Base-by-base conservation (phyloP, 305 asterid species). In the Fraxinus floribunda region DNA sequence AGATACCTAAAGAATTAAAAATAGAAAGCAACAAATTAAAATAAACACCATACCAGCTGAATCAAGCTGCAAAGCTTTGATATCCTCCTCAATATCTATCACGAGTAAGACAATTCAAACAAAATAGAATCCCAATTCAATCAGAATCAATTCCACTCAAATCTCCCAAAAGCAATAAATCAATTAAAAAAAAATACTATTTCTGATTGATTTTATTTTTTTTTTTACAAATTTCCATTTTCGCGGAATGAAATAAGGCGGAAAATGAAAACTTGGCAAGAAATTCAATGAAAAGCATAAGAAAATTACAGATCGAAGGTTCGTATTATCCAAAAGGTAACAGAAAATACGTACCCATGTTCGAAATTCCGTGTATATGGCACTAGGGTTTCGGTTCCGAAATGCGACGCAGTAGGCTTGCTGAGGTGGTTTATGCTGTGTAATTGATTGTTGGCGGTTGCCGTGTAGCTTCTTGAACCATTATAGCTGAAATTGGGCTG, bases 1-100 rank as follows among this genome's bases (percentile, higher is more conserved):
- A n/a, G 24, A 22, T 62, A 62, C 32, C 32, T 22, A 62, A 62
- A 62, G 24, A 62, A 62, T 7, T 22, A 22, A 62, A 8, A 20
- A 20, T 8, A 57, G 26, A 57, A 18, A 57, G 29, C 9, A 57
- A 57, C 7, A 18, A 57, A n/a, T 8, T 7, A 62, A 22, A 68
- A n/a, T 15, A 46, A 70, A 26, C 71, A 7, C n/a, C 38, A 5
- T 91, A 95, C 97, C 98, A 29, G 95, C 68, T 68, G 97, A 90
- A 89, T 93, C 99, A 75, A 95, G 98, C 88, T 95, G 97, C 91
- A 95, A 77, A 16, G 93, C 97, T 82, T 90, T 93, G 91, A 95
- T 94, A 46, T 95, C 99, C 83, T 94, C 99, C 86, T 87, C 97
- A 80, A 95, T 91, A 84, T 90, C 97, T 94, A 22, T 24, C 66